Conservation (phyloP, 192 early-diverging fungal species). For the Rhizophagus prolifer region DNA sequence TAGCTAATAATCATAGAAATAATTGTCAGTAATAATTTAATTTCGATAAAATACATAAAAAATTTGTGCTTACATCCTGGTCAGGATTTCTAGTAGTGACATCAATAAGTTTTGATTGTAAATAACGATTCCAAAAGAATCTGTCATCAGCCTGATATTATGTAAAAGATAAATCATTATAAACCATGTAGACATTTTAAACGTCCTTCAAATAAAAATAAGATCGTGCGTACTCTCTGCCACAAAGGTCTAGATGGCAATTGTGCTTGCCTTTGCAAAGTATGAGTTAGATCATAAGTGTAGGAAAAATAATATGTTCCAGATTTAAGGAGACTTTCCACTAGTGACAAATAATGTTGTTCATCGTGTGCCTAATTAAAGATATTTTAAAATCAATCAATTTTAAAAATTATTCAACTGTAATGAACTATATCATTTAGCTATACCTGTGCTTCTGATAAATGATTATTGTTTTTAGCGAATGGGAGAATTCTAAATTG, state of each 20-base stretch:
- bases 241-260: constrained; percentile 47
- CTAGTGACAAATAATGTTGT: constrained; percentile 45
- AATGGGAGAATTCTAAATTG: constrained; percentile 56
- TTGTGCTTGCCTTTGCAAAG: constrained; percentile 71
- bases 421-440: neutral
- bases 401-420: no score
- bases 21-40: neutral
- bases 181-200: neutral
- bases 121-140: constrained; percentile 91
- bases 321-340: constrained; percentile 49
- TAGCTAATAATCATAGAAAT: constrained; percentile 41
- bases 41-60: neutral
- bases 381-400: neutral
- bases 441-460: constrained; percentile 49
- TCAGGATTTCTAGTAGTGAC: constrained; percentile 42
- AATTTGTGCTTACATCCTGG: constrained; percentile 38
- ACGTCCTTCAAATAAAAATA: neutral
- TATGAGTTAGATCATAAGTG: constrained; percentile 82
- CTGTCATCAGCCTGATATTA: constrained; percentile 77
- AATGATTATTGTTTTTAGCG: constrained; percentile 33
- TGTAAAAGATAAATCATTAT: constrained; percentile 12
- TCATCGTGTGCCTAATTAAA: constrained; percentile 48
- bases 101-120: constrained; percentile 70
- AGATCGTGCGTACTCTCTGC: constrained; percentile 43
- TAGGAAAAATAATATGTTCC: constrained; percentile 79